Conservation (phyloP, 192 early-diverging fungal species). For the Jimgerdemannia lactiflua region DNA sequence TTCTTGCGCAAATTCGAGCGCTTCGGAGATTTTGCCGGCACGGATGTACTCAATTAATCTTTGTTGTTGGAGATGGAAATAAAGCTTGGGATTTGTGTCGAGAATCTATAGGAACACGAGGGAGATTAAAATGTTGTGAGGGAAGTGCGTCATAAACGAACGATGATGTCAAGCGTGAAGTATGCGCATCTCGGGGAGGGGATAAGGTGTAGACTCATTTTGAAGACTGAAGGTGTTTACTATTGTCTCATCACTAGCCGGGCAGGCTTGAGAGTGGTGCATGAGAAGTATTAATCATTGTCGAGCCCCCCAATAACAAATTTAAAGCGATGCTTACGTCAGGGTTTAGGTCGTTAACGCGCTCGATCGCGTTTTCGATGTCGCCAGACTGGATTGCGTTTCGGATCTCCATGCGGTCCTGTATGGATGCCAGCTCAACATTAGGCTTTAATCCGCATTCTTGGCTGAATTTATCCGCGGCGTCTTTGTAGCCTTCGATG, state of each 20-base stretch:
- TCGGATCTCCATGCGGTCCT: constrained; percentile 94
- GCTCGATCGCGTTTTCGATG: constrained; percentile 91
- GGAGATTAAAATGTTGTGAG: neutral
- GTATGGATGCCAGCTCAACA: constrained; percentile 85
- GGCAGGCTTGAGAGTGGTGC: neutral
- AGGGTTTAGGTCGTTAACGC: constrained; percentile 98
- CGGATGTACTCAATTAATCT: constrained; percentile 95
- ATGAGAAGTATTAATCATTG: too few relatives aligned
- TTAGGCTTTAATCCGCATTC: constrained; percentile 80
- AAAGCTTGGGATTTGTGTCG: constrained; percentile 91
- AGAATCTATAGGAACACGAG: constrained; percentile 63
- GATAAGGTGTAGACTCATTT: too few relatives aligned
- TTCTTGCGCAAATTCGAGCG: constrained; percentile 95
- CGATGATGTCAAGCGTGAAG: too few relatives aligned
- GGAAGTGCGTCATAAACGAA: too few relatives aligned
- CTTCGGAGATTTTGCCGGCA: constrained; percentile 72
- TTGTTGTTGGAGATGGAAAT: constrained; percentile 97
- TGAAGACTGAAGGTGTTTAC: too few relatives aligned
- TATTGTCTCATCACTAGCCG: too few relatives aligned
- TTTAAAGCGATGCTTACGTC: constrained; percentile 78
- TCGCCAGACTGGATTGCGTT: constrained; percentile 88
- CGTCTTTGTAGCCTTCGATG: constrained; percentile 99
- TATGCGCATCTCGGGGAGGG: too few relatives aligned
- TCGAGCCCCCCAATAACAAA: too few relatives aligned
- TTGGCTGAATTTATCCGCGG: constrained; percentile 91